Conservation (phyloP, 164 flowering plant species). For the Saururus chinensis region DNA sequence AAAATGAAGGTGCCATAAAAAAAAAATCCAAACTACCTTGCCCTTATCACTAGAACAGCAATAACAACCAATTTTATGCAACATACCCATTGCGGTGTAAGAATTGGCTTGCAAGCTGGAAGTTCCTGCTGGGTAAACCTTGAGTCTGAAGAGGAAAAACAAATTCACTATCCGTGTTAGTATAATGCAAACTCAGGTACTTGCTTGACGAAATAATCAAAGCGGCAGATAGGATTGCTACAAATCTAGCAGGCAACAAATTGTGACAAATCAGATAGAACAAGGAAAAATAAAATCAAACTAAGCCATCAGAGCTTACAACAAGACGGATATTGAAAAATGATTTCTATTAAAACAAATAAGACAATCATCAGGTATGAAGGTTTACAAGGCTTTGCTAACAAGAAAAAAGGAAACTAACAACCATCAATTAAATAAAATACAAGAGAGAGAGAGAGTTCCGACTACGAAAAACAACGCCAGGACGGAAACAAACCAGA, state of each 20-base stretch:
- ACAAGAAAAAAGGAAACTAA: background rate
- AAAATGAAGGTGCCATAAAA: no score
- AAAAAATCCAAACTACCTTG: no score
- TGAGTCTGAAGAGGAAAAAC: conserved; percentile 45
- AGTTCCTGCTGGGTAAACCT: conserved; percentile 95
- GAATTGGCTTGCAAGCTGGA: conserved; percentile 98
- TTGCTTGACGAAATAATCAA: background rate
- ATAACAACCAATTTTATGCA: background rate
- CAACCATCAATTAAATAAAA: background rate
- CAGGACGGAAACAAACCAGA: background rate
- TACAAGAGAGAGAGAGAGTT: background rate
- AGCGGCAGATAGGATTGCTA: background rate
- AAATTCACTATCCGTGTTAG: background rate
- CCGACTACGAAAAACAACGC: background rate
- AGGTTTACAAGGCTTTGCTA: background rate
- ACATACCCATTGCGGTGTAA: conserved; percentile 83
- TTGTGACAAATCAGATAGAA: background rate
- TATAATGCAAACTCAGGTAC: background rate
- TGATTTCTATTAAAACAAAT: no score
- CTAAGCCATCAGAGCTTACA: no score
- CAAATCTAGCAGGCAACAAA: background rate
- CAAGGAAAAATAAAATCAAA: no score
- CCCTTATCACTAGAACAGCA: no score
- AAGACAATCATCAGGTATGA: background rate
- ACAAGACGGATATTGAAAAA: no score